Evolutionary conservation across 2,329 filamentous ascomycete genomes (phyloP).

Genomic region (Trichophyton simii): DNA sequence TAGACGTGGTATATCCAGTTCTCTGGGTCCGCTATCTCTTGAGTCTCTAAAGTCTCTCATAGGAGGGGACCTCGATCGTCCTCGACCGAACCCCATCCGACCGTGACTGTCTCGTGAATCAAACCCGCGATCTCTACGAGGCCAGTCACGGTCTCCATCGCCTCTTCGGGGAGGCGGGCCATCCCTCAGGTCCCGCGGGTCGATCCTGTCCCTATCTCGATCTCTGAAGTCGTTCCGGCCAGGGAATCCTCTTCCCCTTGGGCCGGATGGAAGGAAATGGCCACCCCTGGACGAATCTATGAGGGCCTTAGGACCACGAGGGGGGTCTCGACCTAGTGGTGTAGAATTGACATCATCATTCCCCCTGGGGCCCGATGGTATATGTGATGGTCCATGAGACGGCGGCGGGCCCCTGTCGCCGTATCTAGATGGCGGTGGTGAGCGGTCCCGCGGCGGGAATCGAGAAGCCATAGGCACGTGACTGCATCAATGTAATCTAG

Average conservation of each 20-base stretch:
- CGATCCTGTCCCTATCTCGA: constrained; percentile 28
- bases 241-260: constrained; percentile 53
- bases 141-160: constrained; percentile 31
- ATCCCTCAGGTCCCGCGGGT: constrained; percentile 20
- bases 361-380: constrained; percentile 35
- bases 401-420: constrained; percentile 50
- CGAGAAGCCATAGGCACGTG: constrained; percentile 42
- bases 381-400: constrained; percentile 41
- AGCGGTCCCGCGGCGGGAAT: constrained; percentile 55
- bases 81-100: constrained; percentile 29
- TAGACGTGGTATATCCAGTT: constrained; percentile 29
- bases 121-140: constrained; percentile 36
- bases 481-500: constrained; percentile 12
- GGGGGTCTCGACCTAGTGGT: constrained; percentile 54
- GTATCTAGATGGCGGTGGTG: constrained; percentile 49
- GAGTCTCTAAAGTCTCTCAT: constrained; percentile 30
- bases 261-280: constrained; percentile 25
- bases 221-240: constrained; percentile 45
- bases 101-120: constrained; percentile 33
- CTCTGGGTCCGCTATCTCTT: constrained; percentile 25
- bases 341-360: constrained; percentile 50
- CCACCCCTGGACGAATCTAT: constrained; percentile 53
- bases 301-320: constrained; percentile 68
- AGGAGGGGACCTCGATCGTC: constrained; percentile 33
- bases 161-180: constrained; percentile 27